Base-by-base conservation (phyloP, 2,329 filamentous ascomycete genomes). In the Xylaria sp. region DNA sequence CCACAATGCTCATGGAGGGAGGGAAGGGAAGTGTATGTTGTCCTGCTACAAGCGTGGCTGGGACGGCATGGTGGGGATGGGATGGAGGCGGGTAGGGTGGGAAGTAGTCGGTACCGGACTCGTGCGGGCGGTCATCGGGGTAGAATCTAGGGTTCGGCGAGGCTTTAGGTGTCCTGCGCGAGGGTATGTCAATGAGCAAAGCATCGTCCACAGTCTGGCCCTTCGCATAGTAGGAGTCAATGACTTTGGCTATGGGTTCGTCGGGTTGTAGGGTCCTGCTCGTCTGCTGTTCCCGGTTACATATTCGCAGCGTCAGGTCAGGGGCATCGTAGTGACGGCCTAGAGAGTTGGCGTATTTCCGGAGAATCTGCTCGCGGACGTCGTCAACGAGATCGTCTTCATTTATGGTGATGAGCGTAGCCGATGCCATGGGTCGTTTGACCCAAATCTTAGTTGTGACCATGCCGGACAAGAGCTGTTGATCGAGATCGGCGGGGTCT, bases 301-400 rank as follows among this genome's bases (percentile, higher is more conserved):
- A 78, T 72, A 98, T 92, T 69, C 92, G 89, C 70, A 98, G 84
- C 11, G 87, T 89, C 65, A 99, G 87, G 78, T 99, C 96, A 13
- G 96, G 96, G 11, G 96, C 87, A 81, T 99, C 96, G 79, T 94
- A 97, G 59, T 87, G 92, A 73, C 90, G 90, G 57, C 95, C 95
- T 29, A 99, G 85, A 15, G 94, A 96, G 80, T 99, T 98, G 73
- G 90, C 89, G 79, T 98, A 99, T 82, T 98, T 98, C 75, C 89
- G 89, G 73, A 98, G 83, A 64, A 98, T 96, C 84, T 93, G 89
- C 73, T 97, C 96, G 73, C 95, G 91, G 68, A 97, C 90, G 80
- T 97, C 95, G 79, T 99, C 96, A 64, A 98, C 94, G 73, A 98
- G 82, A 76, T 97, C 94, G 74, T 96, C 93, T 75, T 97, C 92